Conservation (phyloP, 768 basidiomycete genomes). For the Rhizopogon vulgaris region DNA sequence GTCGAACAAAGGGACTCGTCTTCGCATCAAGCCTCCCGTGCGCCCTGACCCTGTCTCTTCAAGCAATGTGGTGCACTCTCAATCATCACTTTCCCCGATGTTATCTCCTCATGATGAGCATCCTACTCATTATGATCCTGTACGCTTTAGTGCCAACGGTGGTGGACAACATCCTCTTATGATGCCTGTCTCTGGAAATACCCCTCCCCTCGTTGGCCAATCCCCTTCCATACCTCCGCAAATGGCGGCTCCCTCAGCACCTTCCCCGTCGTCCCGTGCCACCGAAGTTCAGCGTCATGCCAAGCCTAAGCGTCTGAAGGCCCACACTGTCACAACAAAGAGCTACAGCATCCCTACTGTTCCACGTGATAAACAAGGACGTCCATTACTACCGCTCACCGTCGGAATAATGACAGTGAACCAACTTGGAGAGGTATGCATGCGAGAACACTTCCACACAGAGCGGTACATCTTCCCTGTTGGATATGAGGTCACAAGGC, state of each 20-base stretch:
- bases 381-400: slow-evolving; percentile 70
- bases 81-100: slow-evolving; percentile 28
- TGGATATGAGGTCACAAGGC: slow-evolving; percentile 80
- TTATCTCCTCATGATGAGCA: slow-evolving; percentile 30
- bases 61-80: slow-evolving; percentile 15
- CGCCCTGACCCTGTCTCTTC: slow-evolving; percentile 19
- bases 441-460: slow-evolving; percentile 81
- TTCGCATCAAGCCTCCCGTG: slow-evolving; percentile 44
- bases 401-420: slow-evolving; percentile 87
- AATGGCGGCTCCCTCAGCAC: slow-evolving; percentile 9
- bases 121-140: slow-evolving; percentile 14
- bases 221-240: slow-evolving; percentile 12
- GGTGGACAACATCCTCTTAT: slow-evolving; percentile 11
- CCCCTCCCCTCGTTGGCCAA: slow-evolving; percentile 18
- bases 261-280: slow-evolving; percentile 16
- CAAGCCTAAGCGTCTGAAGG: slow-evolving; percentile 75
- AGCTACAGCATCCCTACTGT: slow-evolving; percentile 75
- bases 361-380: slow-evolving; percentile 64
- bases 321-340: slow-evolving; percentile 75
- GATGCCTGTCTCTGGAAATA: slow-evolving; percentile 9
- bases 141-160: slow-evolving; percentile 19
- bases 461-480: slow-evolving; percentile 88
- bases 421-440: slow-evolving; percentile 67
- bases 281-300: slow-evolving; percentile 34
- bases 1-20: slow-evolving; percentile 40